Evolutionary conservation across 140 eudicot genomes (phyloP).

Genomic region (Erigeron philadelphicus): DNA sequence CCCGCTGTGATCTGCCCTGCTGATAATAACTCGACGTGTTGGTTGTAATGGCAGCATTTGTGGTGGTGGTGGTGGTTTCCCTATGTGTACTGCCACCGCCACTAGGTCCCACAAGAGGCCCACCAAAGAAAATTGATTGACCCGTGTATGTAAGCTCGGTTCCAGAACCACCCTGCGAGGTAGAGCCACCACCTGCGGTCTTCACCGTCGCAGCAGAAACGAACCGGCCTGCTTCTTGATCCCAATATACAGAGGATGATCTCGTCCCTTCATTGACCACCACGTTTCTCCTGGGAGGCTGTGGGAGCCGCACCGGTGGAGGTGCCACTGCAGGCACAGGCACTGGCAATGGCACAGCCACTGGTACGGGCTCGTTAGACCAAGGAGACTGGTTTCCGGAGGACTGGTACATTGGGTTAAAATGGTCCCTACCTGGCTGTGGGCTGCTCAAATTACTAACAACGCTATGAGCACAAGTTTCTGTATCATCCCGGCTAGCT

Average conservation of each 20-base stretch:
- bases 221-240: conserved; percentile 80
- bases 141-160: conserved; percentile 87
- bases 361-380: conserved; percentile 34
- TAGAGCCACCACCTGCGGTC: conserved; percentile 41
- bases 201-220: conserved; percentile 55
- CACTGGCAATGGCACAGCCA: neutral
- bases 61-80: conserved; percentile 16
- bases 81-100: conserved; percentile 40
- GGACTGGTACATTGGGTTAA: conserved; percentile 71
- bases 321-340: conserved; percentile 15
- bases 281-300: conserved; percentile 34
- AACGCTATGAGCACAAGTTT: conserved; percentile 51
- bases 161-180: conserved; percentile 39
- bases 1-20: conserved; percentile 67
- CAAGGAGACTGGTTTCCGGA: conserved; percentile 73
- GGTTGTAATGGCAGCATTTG: conserved; percentile 22
- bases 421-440: conserved; percentile 43
- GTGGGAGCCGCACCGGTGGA: conserved; percentile 14
- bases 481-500: conserved; percentile 74
- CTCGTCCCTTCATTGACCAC: conserved; percentile 31
- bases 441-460: conserved; percentile 84
- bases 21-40: conserved; percentile 42
- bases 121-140: conserved; percentile 85
- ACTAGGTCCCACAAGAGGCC: conserved; percentile 64
- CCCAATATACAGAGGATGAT: conserved; percentile 72